Conservation (phyloP, 2,329 filamentous ascomycete genomes). For the Ceratocystis smalleyi region DNA sequence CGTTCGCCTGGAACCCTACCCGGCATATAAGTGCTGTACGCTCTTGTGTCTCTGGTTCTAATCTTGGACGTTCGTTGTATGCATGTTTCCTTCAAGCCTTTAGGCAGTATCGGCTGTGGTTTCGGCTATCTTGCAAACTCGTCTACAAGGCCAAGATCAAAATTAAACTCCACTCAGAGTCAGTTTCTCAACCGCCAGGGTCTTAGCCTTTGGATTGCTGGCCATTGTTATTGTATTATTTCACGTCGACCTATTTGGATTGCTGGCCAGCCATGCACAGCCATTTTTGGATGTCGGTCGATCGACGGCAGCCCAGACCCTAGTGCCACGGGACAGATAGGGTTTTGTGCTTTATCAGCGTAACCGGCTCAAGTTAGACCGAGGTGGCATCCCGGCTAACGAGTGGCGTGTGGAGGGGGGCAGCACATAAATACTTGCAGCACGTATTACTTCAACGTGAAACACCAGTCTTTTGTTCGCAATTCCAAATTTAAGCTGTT, state of each 20-base stretch:
- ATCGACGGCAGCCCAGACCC: neutral
- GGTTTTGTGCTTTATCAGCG: neutral
- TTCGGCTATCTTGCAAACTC: neutral
- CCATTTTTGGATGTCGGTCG: neutral
- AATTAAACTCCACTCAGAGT: neutral
- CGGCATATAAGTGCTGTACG: neutral
- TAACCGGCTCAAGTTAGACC: neutral
- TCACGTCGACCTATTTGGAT: too few relatives aligned
- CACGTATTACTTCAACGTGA: neutral
- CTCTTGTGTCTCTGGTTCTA: neutral
- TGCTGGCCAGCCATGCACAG: neutral
- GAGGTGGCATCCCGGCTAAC: conserved; percentile 8
- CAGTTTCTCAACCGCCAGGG: neutral
- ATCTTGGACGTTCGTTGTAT: neutral
- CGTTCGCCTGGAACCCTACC: neutral
- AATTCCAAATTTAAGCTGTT: neutral
- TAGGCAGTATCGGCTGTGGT: neutral
- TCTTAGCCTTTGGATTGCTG: neutral
- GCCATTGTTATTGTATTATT: too few relatives aligned
- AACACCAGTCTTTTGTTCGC: neutral
- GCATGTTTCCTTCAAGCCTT: neutral
- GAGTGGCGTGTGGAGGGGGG: neutral
- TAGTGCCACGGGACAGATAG: neutral
- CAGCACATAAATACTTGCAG: neutral
- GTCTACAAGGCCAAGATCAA: neutral